Percentiles rank a stretch among this genome's conserved stretches.
These are phyloP conservation scores for Avena eriantha DNA, from an alignment of 176 grass and related monocot species.

Conservation along the genomic window DNA sequence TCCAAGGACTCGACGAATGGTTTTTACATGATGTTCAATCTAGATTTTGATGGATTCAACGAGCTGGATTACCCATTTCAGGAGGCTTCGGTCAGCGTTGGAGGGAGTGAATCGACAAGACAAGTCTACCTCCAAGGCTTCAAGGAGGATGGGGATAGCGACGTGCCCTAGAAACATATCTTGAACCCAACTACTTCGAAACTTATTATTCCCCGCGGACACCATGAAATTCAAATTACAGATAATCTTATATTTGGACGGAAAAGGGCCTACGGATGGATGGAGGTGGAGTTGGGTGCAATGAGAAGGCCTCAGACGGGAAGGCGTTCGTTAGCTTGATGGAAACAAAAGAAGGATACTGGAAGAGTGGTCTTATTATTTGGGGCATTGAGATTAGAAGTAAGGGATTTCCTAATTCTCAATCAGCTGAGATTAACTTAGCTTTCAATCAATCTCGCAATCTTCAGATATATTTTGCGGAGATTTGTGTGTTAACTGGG, in stretches of 20 bases:
- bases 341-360: constrained; percentile 25
- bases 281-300: constrained; percentile 62
- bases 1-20: constrained; percentile 45
- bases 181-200: background rate
- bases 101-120: background rate
- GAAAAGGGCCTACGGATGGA: constrained; percentile 50
- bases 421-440: too few species aligned
- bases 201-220: background rate
- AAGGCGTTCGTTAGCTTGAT: constrained; percentile 41
- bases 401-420: too few species aligned
- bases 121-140: constrained; percentile 33
- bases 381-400: constrained; percentile 68
- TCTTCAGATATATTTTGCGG: too few species aligned
- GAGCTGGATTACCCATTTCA: constrained; percentile 31
- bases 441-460: too few species aligned
- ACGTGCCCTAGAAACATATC: background rate
- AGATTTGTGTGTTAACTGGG: too few species aligned
- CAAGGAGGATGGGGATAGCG: background rate
- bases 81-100: constrained; percentile 22
- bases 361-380: constrained; percentile 59
- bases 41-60: background rate
- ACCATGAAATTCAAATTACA: too few species aligned
- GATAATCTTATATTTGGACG: background rate
- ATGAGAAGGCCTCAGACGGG: constrained; percentile 29
- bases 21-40: constrained; percentile 60